Evolutionary conservation across 2,329 filamentous ascomycete species (phyloP), one percentile per base, ranked within the genome.

Genomic region (Clarireedia homoeocarpa): DNA sequence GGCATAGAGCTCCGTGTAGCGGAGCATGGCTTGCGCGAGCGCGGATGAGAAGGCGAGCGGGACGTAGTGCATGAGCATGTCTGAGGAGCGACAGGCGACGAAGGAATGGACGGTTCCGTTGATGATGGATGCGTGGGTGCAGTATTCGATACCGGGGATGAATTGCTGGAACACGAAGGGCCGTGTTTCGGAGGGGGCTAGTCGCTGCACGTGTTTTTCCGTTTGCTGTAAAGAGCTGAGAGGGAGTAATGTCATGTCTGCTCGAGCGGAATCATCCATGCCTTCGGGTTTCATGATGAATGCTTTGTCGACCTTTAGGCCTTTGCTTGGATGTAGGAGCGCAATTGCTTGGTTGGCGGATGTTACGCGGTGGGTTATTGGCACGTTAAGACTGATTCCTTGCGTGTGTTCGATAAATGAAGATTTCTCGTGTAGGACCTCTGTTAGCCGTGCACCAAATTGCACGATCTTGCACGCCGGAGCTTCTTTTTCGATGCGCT

Each of bases 141-240:
- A 88, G 66, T 84, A 90, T 67, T 90, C 86, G 0, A 81, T 78
- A 0, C 77, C 75, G 0, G 64, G 57, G 59, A 88, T 80, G 67
- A 79, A 88, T 65, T 89, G 82, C 65, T 91, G 86, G 24, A 90
- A 67, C 58, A 89, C 75, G 77, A 83, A 89, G 0, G 85, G 80
- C 2, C 74, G 55, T 20, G 58, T 61, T 0, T 59, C 53, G 1
- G 62, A 60, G 1, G 65, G 66, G 5, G 57, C 60, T 14, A 90
- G 74, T 15, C 72, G 70, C 14, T 74, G 73, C 26, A 89, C 68
- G 61, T 84, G 75, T 0, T 70, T 65, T 46, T 74, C 74, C 0
- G 85, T 89, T 57, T 81, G 74, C 10, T 71, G 69, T 2, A 74
- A 63, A 0, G 79, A 78, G 0, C 70, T 57, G 5, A 81, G 76